Evolutionary conservation across 371 early-diverging fungal genomes (phyloP), one percentile per base, ranked within the genome.

Genomic region (Capillidium heterosporum): DNA sequence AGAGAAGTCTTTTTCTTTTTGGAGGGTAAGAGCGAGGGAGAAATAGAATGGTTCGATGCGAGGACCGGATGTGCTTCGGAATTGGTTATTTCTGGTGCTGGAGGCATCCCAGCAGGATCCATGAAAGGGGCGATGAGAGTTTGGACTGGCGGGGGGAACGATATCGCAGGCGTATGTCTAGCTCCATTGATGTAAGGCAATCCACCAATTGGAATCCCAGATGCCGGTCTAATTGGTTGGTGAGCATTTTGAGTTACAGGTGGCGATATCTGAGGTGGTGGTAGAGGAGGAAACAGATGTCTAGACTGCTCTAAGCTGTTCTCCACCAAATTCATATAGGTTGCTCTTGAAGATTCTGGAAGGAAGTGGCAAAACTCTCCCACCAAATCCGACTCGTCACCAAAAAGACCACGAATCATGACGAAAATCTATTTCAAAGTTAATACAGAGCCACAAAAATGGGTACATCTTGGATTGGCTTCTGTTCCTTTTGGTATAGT

Each of bases 281-380:
- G 19, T 44, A 44, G 17, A 5, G 44, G 44, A 19, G 44, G 44
- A 7, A 44, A 44, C 44, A 44, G 7, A 19, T 35, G 4, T 35
- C 35, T 35, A 35, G 7, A 7, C 35, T 35, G 35, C 35, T 35
- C 35, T 13, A 35, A 35, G 35, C 35, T 35, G 13, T 35, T 35
- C 13, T 35, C 35, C 4, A 35, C 35, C 13, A 35, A 35, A 13
- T 13, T 4, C 35, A 35, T 35, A 13, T 35, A 35, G 13, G 35
- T 35, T 13, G 35, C 35, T 13, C 35, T 35, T 13, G 44, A 44
- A 1, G 76, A 76, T 57, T 89, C 89, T 0, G 97, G 95, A 41
- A 96, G 67, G 66, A 98, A 98, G 62, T 91, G 91, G 67, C 89
- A 90, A 64, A 97, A 95, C 65, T 97, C 96, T 35, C 87, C 90